Evolutionary conservation across 106 monocot genomes (phyloP).

Genomic region (Dendrobium officinale): DNA sequence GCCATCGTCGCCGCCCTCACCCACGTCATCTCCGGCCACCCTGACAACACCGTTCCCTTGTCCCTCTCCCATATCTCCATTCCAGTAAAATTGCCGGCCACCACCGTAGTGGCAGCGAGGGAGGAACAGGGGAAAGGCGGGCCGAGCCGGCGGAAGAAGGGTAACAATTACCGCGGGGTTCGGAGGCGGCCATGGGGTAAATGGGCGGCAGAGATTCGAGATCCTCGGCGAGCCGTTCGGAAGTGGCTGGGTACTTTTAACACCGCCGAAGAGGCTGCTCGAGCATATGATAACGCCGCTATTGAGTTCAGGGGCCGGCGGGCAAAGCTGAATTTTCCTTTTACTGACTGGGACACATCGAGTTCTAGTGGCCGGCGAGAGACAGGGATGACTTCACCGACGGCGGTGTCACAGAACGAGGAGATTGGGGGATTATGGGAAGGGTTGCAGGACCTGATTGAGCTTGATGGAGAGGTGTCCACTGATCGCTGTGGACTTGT

Average conservation of each 20-base stretch:
- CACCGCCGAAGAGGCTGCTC: conserved; percentile 25
- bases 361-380: not conserved
- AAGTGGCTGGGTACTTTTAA: conserved; percentile 24
- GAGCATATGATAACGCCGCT: conserved; percentile 24
- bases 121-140: not conserved
- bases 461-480: not conserved
- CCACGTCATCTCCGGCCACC: conserved; percentile 32
- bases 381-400: not conserved
- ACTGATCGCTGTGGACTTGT: too few relatives aligned
- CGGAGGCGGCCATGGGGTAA: conserved; percentile 21
- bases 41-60: not conserved
- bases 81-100: conserved; percentile 5
- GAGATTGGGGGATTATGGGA: too few relatives aligned
- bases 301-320: conserved; percentile 21
- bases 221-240: conserved; percentile 8
- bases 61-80: not conserved
- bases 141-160: conserved; percentile 9
- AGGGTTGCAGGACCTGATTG: not conserved
- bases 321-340: conserved; percentile 29
- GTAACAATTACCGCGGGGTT: conserved; percentile 23
- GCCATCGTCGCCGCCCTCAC: conserved; percentile 46
- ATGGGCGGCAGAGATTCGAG: conserved; percentile 32
- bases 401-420: not conserved
- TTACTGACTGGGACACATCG: not conserved
- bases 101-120: conserved; percentile 34